Percentiles rank a stretch among this genome's conserved stretches.
Conservation (phyloP, 2,329 filamentous ascomycete species). For the Sclerotinia glacialis region DNA sequence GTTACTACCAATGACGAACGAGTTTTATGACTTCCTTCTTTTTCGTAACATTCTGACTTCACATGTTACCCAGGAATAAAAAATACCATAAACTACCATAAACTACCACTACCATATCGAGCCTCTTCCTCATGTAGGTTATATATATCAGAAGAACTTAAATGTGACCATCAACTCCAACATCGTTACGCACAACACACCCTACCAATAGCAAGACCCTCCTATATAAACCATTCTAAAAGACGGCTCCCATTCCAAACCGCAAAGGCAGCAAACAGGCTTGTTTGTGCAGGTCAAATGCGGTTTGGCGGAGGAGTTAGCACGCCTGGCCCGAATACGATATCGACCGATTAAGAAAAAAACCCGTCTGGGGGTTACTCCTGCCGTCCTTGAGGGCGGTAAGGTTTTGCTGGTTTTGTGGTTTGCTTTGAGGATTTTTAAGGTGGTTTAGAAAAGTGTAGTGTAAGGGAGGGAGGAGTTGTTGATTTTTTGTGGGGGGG, state of each 20-base stretch:
- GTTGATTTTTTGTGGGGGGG: neutral
- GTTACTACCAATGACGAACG: neutral
- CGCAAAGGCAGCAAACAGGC: conserved; percentile 2
- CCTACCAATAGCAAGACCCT: neutral
- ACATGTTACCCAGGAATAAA: neutral
- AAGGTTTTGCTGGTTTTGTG: conserved; percentile 1
- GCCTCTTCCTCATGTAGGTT: neutral
- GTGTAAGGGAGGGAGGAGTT: neutral
- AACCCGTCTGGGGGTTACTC: conserved; percentile 1
- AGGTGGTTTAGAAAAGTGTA: accelerated
- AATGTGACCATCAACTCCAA: too few relatives aligned
- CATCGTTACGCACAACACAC: neutral
- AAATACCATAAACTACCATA: too few relatives aligned
- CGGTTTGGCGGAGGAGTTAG: conserved; percentile 6
- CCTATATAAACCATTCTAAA: neutral
- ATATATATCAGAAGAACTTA: too few relatives aligned
- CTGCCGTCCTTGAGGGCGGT: neutral
- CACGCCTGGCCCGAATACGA: conserved; percentile 16
- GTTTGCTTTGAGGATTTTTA: too few relatives aligned
- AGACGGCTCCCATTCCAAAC: neutral
- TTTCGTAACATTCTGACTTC: neutral
- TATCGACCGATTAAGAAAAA: too few relatives aligned
- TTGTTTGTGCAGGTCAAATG: conserved; percentile 11
- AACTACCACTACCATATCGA: neutral
- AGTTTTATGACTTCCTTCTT: neutral